Evolutionary conservation across 352 stramenopile species (phyloP).

Genomic region (Pythium brachiatum): DNA sequence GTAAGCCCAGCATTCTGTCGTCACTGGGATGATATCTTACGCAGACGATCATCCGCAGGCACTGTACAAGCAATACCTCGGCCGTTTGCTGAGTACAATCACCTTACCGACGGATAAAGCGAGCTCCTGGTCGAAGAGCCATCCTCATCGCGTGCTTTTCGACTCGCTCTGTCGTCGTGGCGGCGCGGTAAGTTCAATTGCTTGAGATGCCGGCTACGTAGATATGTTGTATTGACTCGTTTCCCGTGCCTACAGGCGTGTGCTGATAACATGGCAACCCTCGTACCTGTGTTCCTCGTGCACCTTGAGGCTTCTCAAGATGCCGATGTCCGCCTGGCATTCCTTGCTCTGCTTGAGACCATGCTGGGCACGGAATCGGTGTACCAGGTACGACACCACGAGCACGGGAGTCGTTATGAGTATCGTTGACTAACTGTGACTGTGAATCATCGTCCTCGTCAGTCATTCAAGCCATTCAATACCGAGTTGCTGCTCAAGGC

Average conservation of each 20-base stretch:
- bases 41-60: conserved; percentile 25
- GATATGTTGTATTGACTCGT: background rate
- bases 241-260: conserved; percentile 39
- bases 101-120: conserved; percentile 35
- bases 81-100: conserved; percentile 55
- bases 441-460: too few relatives aligned
- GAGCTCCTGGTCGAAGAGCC: conserved; percentile 58
- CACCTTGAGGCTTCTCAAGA: conserved; percentile 68
- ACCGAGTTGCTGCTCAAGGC: conserved; percentile 59
- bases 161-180: conserved; percentile 73
- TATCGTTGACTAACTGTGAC: too few relatives aligned
- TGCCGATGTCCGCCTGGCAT: conserved; percentile 72
- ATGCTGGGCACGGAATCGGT: conserved; percentile 64
- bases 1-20: conserved; percentile 19
- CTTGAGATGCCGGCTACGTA: background rate
- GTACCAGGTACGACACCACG: conserved; percentile 34
- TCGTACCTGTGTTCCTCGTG: conserved; percentile 62
- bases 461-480: conserved; percentile 71
- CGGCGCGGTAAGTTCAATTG: conserved; percentile 35
- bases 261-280: conserved; percentile 46
- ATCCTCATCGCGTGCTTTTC: conserved; percentile 63
- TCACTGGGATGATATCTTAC: background rate
- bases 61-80: conserved; percentile 56
- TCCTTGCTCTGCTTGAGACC: conserved; percentile 82
- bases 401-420: too few relatives aligned